A percentile compares a stretch with the other conserved stretches of the same genome.
These are phyloP conservation scores for Colletotrichum sp. DNA, from an alignment of 2,329 filamentous ascomycete species.

Conservation along the genomic window DNA sequence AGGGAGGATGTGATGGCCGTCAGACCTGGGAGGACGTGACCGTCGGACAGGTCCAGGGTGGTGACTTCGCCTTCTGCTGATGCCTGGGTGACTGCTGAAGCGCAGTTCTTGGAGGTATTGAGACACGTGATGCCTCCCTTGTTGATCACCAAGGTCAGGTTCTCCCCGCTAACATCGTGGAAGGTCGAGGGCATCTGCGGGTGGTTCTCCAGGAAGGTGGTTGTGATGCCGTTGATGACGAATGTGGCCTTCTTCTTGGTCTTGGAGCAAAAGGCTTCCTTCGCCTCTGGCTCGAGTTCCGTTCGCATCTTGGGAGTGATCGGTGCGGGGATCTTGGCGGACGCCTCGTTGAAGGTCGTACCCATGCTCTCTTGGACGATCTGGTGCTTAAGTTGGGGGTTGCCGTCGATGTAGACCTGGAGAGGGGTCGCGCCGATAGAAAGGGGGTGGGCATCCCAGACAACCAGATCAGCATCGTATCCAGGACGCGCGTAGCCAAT, in stretches of 20 bases:
- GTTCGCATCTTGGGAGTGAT: slow-evolving; percentile 26
- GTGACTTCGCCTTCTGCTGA: slow-evolving; percentile 33
- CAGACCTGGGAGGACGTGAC: slow-evolving; percentile 52
- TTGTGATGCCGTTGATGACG: slow-evolving; percentile 41
- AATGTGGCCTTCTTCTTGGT: slow-evolving; percentile 29
- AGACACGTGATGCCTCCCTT: slow-evolving; percentile 47
- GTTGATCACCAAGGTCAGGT: slow-evolving; percentile 43
- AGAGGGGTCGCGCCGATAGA: slow-evolving; percentile 48
- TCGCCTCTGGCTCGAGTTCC: slow-evolving; percentile 24
- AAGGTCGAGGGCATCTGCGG: slow-evolving; percentile 6
- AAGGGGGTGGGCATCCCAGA: slow-evolving; percentile 54
- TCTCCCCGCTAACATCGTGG: slow-evolving; percentile 13
- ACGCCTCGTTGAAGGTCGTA: slow-evolving; percentile 5
- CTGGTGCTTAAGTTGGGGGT: slow-evolving; percentile 35
- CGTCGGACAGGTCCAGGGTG: slow-evolving; percentile 44
- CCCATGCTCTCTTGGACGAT: slow-evolving; percentile 33
- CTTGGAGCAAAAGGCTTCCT: slow-evolving; percentile 28
- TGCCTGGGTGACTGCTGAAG: slow-evolving; percentile 20
- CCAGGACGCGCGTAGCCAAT: slow-evolving; percentile 48
- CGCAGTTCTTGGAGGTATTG: neutral
- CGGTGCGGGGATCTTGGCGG: neutral
- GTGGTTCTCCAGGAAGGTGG: slow-evolving; percentile 35
- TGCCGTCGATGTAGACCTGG: slow-evolving; percentile 54
- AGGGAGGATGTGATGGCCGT: slow-evolving; percentile 53
- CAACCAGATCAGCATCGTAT: slow-evolving; percentile 55